A percentile compares a stretch with the other conserved stretches of the same genome.
Evolutionary conservation across 768 basidiomycete genomes (phyloP).

Genomic region (Leccinum disarticulatum): DNA sequence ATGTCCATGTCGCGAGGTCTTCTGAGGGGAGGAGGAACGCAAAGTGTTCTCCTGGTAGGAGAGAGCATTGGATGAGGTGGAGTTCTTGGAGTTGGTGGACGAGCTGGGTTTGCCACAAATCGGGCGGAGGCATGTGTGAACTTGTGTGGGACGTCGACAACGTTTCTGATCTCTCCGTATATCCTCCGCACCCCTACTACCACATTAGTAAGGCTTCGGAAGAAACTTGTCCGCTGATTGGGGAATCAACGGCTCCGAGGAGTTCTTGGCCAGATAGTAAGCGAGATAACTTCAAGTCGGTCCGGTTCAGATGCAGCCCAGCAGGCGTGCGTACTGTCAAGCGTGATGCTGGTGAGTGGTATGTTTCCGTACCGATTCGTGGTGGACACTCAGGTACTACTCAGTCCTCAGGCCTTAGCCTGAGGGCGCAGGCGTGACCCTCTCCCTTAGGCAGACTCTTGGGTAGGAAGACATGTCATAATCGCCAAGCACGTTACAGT

Average conservation of each 20-base stretch:
- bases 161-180: neutral
- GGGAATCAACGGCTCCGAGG: neutral
- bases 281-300: neutral
- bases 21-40: conserved; percentile 38
- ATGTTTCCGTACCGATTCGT: neutral
- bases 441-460: too few relatives aligned
- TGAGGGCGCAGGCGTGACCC: neutral
- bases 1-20: conserved; percentile 35
- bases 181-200: too few relatives aligned
- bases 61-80: conserved; percentile 57
- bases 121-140: neutral
- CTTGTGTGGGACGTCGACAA: neutral
- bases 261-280: neutral
- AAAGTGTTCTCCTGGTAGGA: conserved; percentile 60
- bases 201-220: neutral
- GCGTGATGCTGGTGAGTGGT: neutral
- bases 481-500: neutral
- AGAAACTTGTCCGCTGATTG: neutral
- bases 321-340: neutral
- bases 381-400: neutral
- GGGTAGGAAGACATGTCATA: too few relatives aligned
- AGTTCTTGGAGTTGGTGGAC: conserved; percentile 48
- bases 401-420: neutral
- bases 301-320: neutral
- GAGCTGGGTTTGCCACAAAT: conserved; percentile 5